Percentiles rank a stretch among this genome's conserved stretches.
These are phyloP conservation scores for Crithidia brevicula DNA, from an alignment of 208 protist species.

Conservation along the genomic window DNA sequence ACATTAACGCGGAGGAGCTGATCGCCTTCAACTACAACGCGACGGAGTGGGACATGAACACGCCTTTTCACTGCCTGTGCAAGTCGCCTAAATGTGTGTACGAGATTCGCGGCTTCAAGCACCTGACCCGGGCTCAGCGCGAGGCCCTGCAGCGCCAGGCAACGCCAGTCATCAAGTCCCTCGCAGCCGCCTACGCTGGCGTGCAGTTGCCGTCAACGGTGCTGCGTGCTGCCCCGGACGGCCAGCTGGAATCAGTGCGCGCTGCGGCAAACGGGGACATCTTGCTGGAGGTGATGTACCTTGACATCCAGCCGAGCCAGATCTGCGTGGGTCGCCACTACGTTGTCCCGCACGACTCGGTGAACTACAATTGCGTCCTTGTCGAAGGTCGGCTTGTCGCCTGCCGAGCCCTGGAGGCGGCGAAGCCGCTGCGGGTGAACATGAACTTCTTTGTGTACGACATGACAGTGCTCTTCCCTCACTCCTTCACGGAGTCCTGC, in stretches of 20 bases:
- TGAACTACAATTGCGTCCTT: slow-evolving; percentile 63
- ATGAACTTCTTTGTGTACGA: slow-evolving; percentile 91
- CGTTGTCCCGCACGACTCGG: slow-evolving; percentile 57
- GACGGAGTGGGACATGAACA: slow-evolving; percentile 84
- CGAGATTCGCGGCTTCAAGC: slow-evolving; percentile 81
- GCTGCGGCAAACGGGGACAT: slow-evolving; percentile 46
- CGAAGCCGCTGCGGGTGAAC: slow-evolving; percentile 66
- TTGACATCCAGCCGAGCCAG: slow-evolving; percentile 78
- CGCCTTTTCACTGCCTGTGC: slow-evolving; percentile 79
- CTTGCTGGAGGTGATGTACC: slow-evolving; percentile 65
- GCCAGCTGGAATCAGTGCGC: slow-evolving; percentile 37
- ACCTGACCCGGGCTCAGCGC: slow-evolving; percentile 63
- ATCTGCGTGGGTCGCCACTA: slow-evolving; percentile 61
- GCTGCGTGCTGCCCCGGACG: slow-evolving; percentile 32
- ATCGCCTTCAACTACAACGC: slow-evolving; percentile 86
- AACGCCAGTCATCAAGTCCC: slow-evolving; percentile 62
- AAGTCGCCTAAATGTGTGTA: slow-evolving; percentile 55
- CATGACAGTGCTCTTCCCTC: slow-evolving; percentile 75
- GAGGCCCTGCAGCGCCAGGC: slow-evolving; percentile 40
- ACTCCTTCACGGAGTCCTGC: slow-evolving; percentile 50
- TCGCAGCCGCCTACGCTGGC: slow-evolving; percentile 40
- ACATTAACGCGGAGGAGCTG: slow-evolving; percentile 66
- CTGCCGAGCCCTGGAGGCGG: slow-evolving; percentile 36
- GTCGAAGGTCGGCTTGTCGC: slow-evolving; percentile 80
- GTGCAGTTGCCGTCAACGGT: slow-evolving; percentile 53